Percentiles rank a stretch among this genome's conserved stretches.
These are phyloP conservation scores for Buxus sempervirens DNA, from an alignment of 164 flowering plant genomes.

Conservation along the genomic window DNA sequence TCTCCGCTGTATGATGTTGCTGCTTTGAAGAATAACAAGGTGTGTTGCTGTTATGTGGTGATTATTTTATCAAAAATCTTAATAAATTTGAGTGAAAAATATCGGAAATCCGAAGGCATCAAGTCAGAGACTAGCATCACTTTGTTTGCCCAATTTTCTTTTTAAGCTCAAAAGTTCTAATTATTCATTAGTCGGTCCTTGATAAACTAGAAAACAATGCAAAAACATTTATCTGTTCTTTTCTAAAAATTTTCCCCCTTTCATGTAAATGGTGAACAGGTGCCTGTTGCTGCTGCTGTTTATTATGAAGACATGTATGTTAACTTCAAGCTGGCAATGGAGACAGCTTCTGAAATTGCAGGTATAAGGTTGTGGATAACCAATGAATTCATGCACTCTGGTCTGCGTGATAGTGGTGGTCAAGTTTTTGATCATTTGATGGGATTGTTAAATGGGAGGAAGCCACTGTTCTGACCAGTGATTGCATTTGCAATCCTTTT, in stretches of 20 bases:
- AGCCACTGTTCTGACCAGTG: constrained; percentile 64
- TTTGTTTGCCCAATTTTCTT: too few relatives aligned
- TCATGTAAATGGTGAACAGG: constrained; percentile 43
- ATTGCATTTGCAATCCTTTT: background rate
- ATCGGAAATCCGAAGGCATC: too few relatives aligned
- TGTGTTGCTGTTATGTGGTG: constrained; percentile 13
- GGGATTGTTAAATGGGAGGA: constrained; percentile 80
- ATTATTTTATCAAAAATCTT: too few relatives aligned
- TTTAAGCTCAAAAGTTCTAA: too few relatives aligned
- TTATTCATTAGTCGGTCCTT: too few relatives aligned
- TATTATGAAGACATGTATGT: constrained; percentile 93
- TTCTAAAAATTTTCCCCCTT: too few relatives aligned
- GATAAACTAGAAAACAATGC: too few relatives aligned
- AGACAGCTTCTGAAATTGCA: constrained; percentile 72
- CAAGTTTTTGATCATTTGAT: constrained; percentile 74
- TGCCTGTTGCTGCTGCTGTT: constrained; percentile 96
- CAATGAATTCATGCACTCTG: constrained; percentile 97
- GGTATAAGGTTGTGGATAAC: constrained; percentile 87
- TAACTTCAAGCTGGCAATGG: constrained; percentile 74
- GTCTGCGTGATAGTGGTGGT: constrained; percentile 71
- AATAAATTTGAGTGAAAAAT: too few relatives aligned
- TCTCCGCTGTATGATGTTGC: constrained; percentile 64
- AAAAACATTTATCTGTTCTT: too few relatives aligned
- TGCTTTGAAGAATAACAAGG: constrained; percentile 73
- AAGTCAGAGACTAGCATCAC: too few relatives aligned